These are phyloP conservation scores for Aspergillus ellipticus DNA, from an alignment of 495 filamentous ascomycete species.

Conservation along the genomic window DNA sequence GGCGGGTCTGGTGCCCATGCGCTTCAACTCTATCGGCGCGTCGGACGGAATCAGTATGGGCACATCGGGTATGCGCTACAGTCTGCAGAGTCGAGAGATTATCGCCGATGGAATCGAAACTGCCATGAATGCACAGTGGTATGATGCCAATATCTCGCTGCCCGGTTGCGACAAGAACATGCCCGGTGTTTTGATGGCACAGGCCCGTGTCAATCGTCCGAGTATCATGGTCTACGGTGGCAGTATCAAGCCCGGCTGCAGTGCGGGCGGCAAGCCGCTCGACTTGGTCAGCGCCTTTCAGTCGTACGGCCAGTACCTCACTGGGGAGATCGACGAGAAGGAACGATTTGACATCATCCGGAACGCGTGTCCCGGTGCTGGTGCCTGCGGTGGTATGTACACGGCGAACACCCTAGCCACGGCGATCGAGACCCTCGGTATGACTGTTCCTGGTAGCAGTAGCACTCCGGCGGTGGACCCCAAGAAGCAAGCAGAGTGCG, in stretches of 20 bases:
- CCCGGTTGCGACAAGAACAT: constrained; percentile 99
- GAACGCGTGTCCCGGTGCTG: constrained; percentile 87
- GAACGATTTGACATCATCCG: constrained; percentile 91
- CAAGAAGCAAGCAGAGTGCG: constrained; percentile 82
- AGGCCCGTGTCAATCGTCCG: constrained; percentile 92
- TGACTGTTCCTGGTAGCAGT: constrained; percentile 91
- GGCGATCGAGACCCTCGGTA: constrained; percentile 94
- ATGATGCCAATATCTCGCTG: constrained; percentile 96
- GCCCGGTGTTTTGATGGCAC: constrained; percentile 97
- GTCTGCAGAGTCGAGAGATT: constrained; percentile 87
- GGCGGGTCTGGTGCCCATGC: constrained; percentile 75
- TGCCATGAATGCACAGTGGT: constrained; percentile 98
- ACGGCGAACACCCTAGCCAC: constrained; percentile 98
- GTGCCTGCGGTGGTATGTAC: constrained; percentile 98
- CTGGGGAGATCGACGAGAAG: constrained; percentile 86
- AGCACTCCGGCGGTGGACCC: constrained; percentile 86
- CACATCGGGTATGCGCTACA: constrained; percentile 82
- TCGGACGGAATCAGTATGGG: constrained; percentile 62
- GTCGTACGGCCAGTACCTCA: constrained; percentile 91
- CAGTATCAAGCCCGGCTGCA: constrained; percentile 86
- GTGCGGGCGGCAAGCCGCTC: constrained; percentile 66
- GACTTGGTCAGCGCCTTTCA: constrained; percentile 98
- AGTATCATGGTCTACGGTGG: constrained; percentile 97
- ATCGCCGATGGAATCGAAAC: constrained; percentile 99
- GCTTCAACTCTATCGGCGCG: constrained; percentile 98